Conservation (phyloP, 2,329 filamentous ascomycete genomes). For the Aspergillus oerlinghausenensis region DNA sequence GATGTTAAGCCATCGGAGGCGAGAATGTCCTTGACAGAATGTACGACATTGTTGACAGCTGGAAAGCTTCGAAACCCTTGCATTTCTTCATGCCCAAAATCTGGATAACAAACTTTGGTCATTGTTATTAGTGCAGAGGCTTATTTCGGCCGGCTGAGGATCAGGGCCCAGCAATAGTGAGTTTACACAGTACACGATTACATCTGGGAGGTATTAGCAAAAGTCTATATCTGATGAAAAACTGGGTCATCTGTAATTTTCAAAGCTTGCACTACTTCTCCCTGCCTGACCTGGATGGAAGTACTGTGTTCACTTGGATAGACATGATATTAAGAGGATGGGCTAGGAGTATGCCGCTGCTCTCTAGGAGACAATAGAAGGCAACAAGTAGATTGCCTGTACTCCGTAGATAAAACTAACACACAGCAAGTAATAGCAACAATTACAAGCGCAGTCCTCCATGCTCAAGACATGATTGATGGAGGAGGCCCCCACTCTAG, state of each 20-base stretch:
- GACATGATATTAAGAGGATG: no score
- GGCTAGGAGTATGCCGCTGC: neutral
- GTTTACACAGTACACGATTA: no score
- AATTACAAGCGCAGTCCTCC: neutral
- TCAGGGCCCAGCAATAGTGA: neutral
- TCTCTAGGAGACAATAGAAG: neutral
- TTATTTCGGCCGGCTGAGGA: neutral
- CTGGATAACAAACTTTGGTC: neutral
- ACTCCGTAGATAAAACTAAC: neutral
- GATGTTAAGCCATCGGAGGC: neutral
- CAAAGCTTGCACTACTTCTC: neutral
- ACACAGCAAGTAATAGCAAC: neutral
- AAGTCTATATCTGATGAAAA: neutral
- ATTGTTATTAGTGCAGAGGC: neutral
- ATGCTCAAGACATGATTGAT: neutral
- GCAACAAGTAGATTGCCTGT: neutral
- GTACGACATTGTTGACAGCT: neutral
- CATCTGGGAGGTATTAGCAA: neutral
- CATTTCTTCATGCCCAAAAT: neutral
- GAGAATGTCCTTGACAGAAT: neutral
- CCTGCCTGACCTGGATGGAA: neutral
- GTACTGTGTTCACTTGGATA: neutral
- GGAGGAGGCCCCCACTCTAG: neutral
- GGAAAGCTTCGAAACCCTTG: neutral
- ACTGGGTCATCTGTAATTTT: neutral